phyloP scores from a whole-genome alignment of 345 rosid genomes.

The Brassica juncea region DNA sequence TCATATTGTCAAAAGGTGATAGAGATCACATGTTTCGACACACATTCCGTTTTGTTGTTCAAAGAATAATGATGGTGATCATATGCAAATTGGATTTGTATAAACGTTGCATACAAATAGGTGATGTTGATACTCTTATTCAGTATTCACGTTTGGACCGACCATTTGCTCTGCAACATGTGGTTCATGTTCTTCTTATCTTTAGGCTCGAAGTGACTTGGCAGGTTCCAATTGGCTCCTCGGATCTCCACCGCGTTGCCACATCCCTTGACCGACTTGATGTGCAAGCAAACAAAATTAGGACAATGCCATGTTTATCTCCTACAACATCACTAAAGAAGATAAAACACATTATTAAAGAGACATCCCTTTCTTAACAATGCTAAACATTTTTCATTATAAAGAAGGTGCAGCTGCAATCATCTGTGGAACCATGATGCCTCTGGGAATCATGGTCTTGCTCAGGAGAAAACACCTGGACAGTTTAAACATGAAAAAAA shows the following conservation, averaged over 20 bases:
- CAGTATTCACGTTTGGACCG: conserved; percentile 18
- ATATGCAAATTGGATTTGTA: conserved; percentile 32
- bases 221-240: conserved; percentile 21
- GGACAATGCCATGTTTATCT: conserved; percentile 14
- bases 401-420: conserved; percentile 1
- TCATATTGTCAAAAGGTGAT: conserved; percentile 18
- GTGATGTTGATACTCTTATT: conserved; percentile 22
- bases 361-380: conserved; percentile 3
- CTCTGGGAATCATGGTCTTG: neutral
- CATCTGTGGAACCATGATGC: neutral
- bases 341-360: neutral
- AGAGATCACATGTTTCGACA: conserved; percentile 11
- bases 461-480: neutral
- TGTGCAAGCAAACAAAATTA: conserved; percentile 15
- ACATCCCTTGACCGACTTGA: conserved; percentile 30
- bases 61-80: conserved; percentile 20
- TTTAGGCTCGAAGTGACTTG: conserved; percentile 12
- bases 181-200: conserved; percentile 35
- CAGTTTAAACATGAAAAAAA: neutral
- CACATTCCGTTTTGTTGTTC: conserved; percentile 12
- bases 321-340: conserved; percentile 1
- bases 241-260: conserved; percentile 25
- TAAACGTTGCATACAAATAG: conserved; percentile 4
- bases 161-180: conserved; percentile 27
- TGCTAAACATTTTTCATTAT: neutral